These are phyloP conservation scores for Pythium rishiriense DNA, from an alignment of 352 stramenopile genomes.

Conservation along the genomic window DNA sequence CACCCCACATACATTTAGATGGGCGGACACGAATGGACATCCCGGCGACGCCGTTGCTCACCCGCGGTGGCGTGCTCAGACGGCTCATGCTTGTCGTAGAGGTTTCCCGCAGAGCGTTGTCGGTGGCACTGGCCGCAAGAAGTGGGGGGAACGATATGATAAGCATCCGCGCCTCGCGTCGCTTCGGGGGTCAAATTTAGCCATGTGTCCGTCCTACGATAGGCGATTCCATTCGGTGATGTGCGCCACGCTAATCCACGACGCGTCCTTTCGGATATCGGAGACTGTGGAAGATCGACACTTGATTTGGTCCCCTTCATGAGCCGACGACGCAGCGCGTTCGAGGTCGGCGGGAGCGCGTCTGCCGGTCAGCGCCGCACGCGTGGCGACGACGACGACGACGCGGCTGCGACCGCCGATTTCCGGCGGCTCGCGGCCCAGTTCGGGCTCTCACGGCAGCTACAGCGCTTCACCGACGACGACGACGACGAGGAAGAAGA, in stretches of 20 bases:
- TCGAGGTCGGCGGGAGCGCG: not conserved
- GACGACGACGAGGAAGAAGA: conserved; percentile 18
- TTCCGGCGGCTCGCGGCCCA: conserved; percentile 52
- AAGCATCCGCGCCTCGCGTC: conserved; percentile 3
- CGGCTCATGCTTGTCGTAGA: conserved; percentile 15
- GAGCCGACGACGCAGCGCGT: conserved; percentile 5
- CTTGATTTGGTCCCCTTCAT: not conserved
- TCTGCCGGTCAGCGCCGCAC: not conserved
- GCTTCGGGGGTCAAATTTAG: conserved; percentile 24
- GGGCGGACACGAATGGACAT: not conserved
- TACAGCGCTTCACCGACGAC: conserved; percentile 34
- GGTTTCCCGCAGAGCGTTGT: not conserved
- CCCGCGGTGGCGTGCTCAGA: conserved; percentile 23
- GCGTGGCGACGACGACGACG: not conserved
- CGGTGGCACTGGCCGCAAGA: not conserved
- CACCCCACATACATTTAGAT: not conserved
- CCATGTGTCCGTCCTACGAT: not conserved
- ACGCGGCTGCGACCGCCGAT: not conserved
- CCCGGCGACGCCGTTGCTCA: not conserved
- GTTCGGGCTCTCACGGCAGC: conserved; percentile 51
- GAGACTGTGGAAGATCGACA: conserved; percentile 4
- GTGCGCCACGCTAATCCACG: conserved; percentile 2
- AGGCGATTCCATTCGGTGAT: not conserved
- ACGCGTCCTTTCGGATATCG: not conserved
- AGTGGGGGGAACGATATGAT: not conserved